Evolutionary conservation across 129 eudicot species (phyloP).

Genomic region (Pseudognaphalium luteoalbum): DNA sequence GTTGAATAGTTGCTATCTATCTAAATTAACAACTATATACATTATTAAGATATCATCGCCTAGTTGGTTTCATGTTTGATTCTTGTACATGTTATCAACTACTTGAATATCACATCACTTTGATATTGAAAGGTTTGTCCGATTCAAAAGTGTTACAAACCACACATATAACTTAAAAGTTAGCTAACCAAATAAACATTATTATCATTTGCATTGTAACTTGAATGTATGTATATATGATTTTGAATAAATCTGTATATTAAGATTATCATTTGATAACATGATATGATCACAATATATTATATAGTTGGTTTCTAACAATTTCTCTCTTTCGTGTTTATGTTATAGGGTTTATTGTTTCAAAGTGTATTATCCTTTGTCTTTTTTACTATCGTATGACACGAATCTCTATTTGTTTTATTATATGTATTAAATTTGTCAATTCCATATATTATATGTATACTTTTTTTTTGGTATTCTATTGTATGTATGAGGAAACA

Average conservation of each 20-base stretch:
- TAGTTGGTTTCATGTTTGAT: neutral
- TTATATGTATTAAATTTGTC: no score
- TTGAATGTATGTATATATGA: neutral
- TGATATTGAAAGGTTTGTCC: neutral
- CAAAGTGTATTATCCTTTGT: no score
- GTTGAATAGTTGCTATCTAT: constrained; percentile 12
- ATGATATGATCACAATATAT: neutral
- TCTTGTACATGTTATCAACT: constrained; percentile 11
- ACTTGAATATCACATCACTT: neutral
- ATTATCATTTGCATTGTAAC: neutral
- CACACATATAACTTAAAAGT: neutral
- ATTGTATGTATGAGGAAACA: no score
- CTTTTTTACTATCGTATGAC: no score
- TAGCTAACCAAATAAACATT: neutral
- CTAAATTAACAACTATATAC: neutral
- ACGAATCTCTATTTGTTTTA: no score
- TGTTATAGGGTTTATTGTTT: no score
- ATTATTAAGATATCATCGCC: neutral
- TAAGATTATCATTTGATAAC: neutral
- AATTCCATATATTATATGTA: no score
- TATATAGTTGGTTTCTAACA: neutral
- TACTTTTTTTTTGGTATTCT: no score
- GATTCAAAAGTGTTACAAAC: neutral
- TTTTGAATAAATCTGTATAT: neutral
- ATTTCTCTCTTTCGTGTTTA: neutral